Evolutionary conservation across 495 filamentous ascomycete genomes (phyloP).

Genomic region (Umbilicaria muhlenbergii): DNA sequence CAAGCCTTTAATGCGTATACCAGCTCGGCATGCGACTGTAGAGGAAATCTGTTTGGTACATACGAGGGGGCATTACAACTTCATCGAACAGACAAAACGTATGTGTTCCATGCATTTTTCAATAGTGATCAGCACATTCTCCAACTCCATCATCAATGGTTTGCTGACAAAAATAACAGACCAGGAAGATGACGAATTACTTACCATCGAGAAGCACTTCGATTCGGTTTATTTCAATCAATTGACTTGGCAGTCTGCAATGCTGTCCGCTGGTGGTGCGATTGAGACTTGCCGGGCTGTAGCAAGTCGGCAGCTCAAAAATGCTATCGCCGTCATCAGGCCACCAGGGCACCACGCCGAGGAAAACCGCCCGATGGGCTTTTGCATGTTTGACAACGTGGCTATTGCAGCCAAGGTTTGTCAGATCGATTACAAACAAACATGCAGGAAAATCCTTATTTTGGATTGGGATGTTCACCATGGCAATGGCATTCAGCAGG

Average conservation of each 20-base stretch:
- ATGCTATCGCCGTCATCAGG: slow-evolving; percentile 86
- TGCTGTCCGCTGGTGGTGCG: slow-evolving; percentile 80
- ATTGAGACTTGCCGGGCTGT: slow-evolving; percentile 89
- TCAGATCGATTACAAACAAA: slow-evolving; percentile 55
- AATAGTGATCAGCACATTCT: not conserved
- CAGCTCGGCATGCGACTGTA: slow-evolving; percentile 54
- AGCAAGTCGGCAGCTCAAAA: slow-evolving; percentile 63
- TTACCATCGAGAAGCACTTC: slow-evolving; percentile 42
- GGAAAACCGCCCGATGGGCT: slow-evolving; percentile 67
- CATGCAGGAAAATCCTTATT: slow-evolving; percentile 76
- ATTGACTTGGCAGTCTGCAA: slow-evolving; percentile 62
- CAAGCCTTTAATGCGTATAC: slow-evolving; percentile 59
- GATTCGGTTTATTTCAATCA: slow-evolving; percentile 86
- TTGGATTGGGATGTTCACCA: slow-evolving; percentile 79
- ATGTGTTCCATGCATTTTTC: slow-evolving; percentile 15
- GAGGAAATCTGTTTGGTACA: slow-evolving; percentile 71
- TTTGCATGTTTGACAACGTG: slow-evolving; percentile 97
- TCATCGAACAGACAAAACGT: slow-evolving; percentile 49
- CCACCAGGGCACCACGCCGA: slow-evolving; percentile 96
- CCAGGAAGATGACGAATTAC: slow-evolving; percentile 44
- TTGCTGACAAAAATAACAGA: slow-evolving; percentile 15
- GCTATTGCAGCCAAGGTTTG: slow-evolving; percentile 76
- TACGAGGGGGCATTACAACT: slow-evolving; percentile 54
- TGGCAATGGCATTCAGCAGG: slow-evolving; percentile 91
- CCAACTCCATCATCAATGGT: not conserved